Conservation (phyloP, 345 rosid species). For the Eucalyptus tenuipes region DNA sequence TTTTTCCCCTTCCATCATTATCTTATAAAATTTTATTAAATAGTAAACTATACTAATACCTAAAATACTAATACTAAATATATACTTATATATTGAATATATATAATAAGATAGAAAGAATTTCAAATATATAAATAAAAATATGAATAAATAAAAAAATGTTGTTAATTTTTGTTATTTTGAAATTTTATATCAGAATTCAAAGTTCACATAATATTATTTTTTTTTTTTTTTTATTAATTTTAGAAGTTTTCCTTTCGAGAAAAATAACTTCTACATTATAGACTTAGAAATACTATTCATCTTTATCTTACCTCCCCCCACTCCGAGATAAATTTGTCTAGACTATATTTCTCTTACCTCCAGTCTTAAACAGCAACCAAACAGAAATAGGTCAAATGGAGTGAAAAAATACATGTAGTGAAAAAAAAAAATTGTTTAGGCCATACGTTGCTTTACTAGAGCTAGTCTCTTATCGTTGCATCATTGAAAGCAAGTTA, state of each 20-base stretch:
- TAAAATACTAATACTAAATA: not conserved
- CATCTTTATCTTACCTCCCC: not conserved
- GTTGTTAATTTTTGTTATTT: not conserved
- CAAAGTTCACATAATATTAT: too few relatives aligned
- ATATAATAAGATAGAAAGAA: too few relatives aligned
- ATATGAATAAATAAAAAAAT: too few relatives aligned
- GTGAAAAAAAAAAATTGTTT: not conserved
- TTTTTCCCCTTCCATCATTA: not conserved
- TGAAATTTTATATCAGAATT: too few relatives aligned
- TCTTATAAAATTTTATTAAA: not conserved
- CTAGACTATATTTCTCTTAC: rapidly evolving
- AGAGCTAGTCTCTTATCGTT: not conserved
- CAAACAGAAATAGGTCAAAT: not conserved
- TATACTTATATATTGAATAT: too few relatives aligned
- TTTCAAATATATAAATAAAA: too few relatives aligned
- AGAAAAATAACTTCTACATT: not conserved
- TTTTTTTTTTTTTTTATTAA: too few relatives aligned
- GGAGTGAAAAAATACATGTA: not conserved
- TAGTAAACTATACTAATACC: not conserved
- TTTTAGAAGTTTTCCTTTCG: too few relatives aligned
- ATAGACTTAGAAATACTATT: too few relatives aligned
- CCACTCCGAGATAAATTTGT: not conserved
- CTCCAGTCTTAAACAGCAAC: rapidly evolving
- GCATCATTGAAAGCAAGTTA: not conserved
- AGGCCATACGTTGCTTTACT: not conserved